Percentiles rank a stretch among this genome's conserved stretches.
These are phyloP conservation scores for Ploettnerulaceae sp. DNA, from an alignment of 2,329 filamentous ascomycete species.

Conservation along the genomic window DNA sequence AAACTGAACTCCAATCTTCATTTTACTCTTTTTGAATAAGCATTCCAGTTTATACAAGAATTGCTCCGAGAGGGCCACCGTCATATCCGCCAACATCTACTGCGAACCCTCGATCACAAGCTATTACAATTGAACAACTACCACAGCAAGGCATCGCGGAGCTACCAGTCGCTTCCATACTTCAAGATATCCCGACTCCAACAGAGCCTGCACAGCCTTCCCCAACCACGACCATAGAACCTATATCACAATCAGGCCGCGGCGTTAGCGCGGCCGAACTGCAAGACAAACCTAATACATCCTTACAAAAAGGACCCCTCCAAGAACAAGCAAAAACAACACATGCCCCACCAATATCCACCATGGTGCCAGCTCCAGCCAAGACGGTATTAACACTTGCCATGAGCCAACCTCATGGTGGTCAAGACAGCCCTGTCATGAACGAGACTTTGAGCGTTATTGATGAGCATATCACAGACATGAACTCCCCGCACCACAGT, in stretches of 20 bases:
- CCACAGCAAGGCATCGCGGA: constrained; percentile 11
- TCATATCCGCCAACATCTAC: constrained; percentile 29
- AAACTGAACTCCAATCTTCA: not conserved
- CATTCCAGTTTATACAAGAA: constrained; percentile 34
- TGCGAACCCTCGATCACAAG: constrained; percentile 15
- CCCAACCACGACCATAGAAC: constrained; percentile 17
- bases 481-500: constrained; percentile 49
- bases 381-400: constrained; percentile 39
- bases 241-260: constrained; percentile 32
- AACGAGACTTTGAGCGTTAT: constrained; percentile 95
- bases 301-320: constrained; percentile 37
- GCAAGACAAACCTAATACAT: constrained; percentile 32
- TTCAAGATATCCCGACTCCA: constrained; percentile 13
- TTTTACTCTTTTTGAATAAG: no score
- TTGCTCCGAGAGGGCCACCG: constrained; percentile 31
- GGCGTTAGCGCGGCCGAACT: constrained; percentile 22
- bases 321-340: constrained; percentile 12
- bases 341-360: constrained; percentile 14
- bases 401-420: constrained; percentile 39
- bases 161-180: constrained; percentile 6
- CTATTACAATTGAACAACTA: constrained; percentile 8
- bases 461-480: constrained; percentile 91
- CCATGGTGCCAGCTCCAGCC: constrained; percentile 31
- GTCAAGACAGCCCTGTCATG: constrained; percentile 71
- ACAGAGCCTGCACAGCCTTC: constrained; percentile 13